These are phyloP conservation scores for Thelonectria blattea DNA, from an alignment of 2,329 filamentous ascomycete genomes.

Conservation along the genomic window DNA sequence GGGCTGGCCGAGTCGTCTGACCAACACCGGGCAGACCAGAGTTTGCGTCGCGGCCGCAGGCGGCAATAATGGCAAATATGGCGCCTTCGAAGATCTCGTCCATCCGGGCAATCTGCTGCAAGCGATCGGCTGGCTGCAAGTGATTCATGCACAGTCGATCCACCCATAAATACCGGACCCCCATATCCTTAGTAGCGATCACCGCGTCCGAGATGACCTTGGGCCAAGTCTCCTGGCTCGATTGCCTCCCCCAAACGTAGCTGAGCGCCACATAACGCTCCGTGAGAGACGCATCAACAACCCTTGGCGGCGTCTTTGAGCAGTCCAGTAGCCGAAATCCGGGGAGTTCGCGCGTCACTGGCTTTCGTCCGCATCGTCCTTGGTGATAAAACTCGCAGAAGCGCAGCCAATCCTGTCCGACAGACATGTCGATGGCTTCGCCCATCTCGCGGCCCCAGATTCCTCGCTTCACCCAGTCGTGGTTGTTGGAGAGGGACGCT, in stretches of 20 bases:
- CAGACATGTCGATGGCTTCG: slow-evolving; percentile 37
- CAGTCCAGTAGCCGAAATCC: slow-evolving; percentile 45
- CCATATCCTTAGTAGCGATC: slow-evolving; percentile 40
- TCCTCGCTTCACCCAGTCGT: slow-evolving; percentile 40
- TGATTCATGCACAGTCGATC: slow-evolving; percentile 46
- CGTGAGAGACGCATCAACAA: slow-evolving; percentile 38
- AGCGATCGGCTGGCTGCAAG: slow-evolving; percentile 32
- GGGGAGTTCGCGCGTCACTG: slow-evolving; percentile 33
- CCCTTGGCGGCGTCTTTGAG: slow-evolving; percentile 39
- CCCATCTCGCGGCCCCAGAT: slow-evolving; percentile 45
- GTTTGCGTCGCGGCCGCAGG: slow-evolving; percentile 42
- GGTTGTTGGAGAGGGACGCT: slow-evolving; percentile 27
- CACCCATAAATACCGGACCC: slow-evolving; percentile 47
- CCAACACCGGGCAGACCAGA: slow-evolving; percentile 46
- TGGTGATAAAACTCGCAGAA: slow-evolving; percentile 44
- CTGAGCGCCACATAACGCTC: slow-evolving; percentile 44
- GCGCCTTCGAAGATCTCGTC: slow-evolving; percentile 46
- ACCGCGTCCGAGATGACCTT: slow-evolving; percentile 43
- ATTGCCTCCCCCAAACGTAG: slow-evolving; percentile 43
- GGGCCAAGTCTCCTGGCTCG: slow-evolving; percentile 37
- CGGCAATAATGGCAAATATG: slow-evolving; percentile 47
- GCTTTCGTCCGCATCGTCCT: slow-evolving; percentile 41
- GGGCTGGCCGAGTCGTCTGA: slow-evolving; percentile 33
- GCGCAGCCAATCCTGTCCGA: slow-evolving; percentile 43
- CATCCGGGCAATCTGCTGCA: slow-evolving; percentile 45